phyloP scores from a whole-genome alignment of 768 basidiomycete species.

The button mushroom (Agaricus bisporus) region DNA sequence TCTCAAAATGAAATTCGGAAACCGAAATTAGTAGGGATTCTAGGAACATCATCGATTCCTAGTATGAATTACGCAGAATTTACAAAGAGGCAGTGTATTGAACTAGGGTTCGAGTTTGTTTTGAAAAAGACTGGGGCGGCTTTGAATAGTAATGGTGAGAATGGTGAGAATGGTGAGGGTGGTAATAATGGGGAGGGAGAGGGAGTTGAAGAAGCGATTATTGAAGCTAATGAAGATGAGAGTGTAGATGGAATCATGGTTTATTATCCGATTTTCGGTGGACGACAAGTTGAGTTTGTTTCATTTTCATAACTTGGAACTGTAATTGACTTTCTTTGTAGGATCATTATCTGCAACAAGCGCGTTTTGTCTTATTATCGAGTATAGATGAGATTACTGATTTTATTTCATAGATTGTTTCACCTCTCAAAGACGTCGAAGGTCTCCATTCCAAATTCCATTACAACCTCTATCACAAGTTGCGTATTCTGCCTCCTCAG shows the following conservation, averaged over 20 bases:
- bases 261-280: slow-evolving; percentile 95
- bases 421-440: slow-evolving; percentile 96
- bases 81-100: slow-evolving; percentile 85
- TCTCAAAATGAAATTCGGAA: slow-evolving; percentile 23
- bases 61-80: slow-evolving; percentile 85
- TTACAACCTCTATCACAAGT: slow-evolving; percentile 95
- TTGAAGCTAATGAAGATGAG: slow-evolving; percentile 88
- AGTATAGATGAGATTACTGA: not conserved
- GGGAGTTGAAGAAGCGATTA: slow-evolving; percentile 93
- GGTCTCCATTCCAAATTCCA: slow-evolving; percentile 96
- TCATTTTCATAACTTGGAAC: not conserved
- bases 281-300: slow-evolving; percentile 60
- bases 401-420: slow-evolving; percentile 59
- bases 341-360: slow-evolving; percentile 98
- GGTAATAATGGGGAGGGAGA: slow-evolving; percentile 70
- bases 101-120: slow-evolving; percentile 82
- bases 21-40: slow-evolving; percentile 86
- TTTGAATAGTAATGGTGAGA: slow-evolving; percentile 44
- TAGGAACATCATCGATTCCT: slow-evolving; percentile 78
- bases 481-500: slow-evolving; percentile 15
- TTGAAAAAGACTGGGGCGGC: slow-evolving; percentile 68
- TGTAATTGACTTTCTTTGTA: slow-evolving; percentile 22
- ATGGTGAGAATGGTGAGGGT: slow-evolving; percentile 86
- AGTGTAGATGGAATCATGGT: slow-evolving; percentile 95
- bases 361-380: slow-evolving; percentile 19